Percentiles rank a stretch among this genome's conserved stretches.
Evolutionary conservation across 2,329 filamentous ascomycete genomes (phyloP).

Genomic region (Hortaea sp.): DNA sequence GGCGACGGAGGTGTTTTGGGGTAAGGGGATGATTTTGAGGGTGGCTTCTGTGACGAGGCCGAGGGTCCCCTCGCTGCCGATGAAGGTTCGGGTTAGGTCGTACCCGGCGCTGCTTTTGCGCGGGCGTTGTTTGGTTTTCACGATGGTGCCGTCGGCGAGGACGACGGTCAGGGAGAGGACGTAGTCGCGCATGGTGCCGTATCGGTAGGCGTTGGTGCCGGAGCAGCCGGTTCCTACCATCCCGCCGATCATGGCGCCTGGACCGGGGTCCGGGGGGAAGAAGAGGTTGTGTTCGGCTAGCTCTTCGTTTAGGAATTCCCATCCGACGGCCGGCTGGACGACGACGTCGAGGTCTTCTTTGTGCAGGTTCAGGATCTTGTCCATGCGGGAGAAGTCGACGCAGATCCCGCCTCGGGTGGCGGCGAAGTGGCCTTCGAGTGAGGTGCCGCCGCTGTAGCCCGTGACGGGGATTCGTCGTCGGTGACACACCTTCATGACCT

Average conservation of each 20-base stretch:
- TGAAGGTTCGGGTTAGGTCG: constrained; percentile 79
- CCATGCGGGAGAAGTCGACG: constrained; percentile 79
- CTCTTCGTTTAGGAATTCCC: constrained; percentile 75
- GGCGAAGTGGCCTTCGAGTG: constrained; percentile 79
- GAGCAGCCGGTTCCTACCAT: constrained; percentile 70
- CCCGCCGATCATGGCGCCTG: constrained; percentile 84
- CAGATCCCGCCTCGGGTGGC: constrained; percentile 75
- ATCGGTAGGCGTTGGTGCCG: constrained; percentile 84
- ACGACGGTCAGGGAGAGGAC: constrained; percentile 80
- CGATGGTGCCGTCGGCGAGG: constrained; percentile 77
- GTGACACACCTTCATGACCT: constrained; percentile 83
- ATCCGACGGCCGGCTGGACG: constrained; percentile 61
- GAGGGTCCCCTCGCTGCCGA: constrained; percentile 84
- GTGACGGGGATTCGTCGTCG: constrained; percentile 71
- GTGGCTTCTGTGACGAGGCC: constrained; percentile 87
- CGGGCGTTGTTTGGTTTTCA: constrained; percentile 80
- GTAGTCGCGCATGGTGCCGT: constrained; percentile 94
- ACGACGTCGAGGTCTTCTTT: constrained; percentile 55
- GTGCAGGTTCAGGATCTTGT: constrained; percentile 67
- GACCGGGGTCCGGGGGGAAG: constrained; percentile 85
- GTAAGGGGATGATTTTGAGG: constrained; percentile 74
- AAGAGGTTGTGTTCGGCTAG: constrained; percentile 65
- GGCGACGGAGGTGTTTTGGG: constrained; percentile 70
- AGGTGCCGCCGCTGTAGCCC: constrained; percentile 79
- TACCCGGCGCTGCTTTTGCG: constrained; percentile 88